A percentile compares a stretch with the other conserved stretches of the same genome.
These are phyloP conservation scores for Phylloporus arenicola DNA, from an alignment of 768 basidiomycete genomes.

Conservation along the genomic window DNA sequence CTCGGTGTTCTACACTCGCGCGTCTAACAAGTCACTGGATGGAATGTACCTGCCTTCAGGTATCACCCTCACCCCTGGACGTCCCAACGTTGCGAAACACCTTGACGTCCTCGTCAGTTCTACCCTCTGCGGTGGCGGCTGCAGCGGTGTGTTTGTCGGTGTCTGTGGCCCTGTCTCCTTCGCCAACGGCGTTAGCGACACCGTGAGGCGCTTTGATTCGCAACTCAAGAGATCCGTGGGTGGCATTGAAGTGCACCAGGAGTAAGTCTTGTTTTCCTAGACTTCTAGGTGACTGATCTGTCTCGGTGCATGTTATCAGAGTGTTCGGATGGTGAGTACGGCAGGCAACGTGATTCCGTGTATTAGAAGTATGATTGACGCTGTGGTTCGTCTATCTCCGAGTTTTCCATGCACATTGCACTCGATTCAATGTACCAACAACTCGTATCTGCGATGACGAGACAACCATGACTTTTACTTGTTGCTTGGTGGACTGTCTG, in stretches of 20 bases:
- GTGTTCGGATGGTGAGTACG: not conserved
- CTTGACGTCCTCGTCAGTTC: slow-evolving; percentile 41
- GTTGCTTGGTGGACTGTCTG: not conserved
- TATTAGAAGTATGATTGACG: not conserved
- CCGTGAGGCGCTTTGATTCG: slow-evolving; percentile 30
- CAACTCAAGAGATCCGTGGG: slow-evolving; percentile 28
- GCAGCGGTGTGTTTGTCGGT: slow-evolving; percentile 37
- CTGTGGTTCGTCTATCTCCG: not conserved
- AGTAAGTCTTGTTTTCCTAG: slow-evolving; percentile 25
- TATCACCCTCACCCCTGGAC: slow-evolving; percentile 44
- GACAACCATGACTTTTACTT: not conserved
- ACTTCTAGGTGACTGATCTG: not conserved
- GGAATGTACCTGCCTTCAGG: slow-evolving; percentile 34
- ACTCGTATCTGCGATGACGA: not conserved
- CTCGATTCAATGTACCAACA: not conserved
- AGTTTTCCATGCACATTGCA: not conserved
- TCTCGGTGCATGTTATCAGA: not conserved
- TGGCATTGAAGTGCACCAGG: slow-evolving; percentile 37
- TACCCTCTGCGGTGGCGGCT: slow-evolving; percentile 33
- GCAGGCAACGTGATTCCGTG: not conserved
- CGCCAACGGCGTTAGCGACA: slow-evolving; percentile 26
- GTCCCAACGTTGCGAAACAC: slow-evolving; percentile 45
- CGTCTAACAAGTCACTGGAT: slow-evolving; percentile 16
- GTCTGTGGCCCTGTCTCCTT: slow-evolving; percentile 38
- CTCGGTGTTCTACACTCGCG: slow-evolving; percentile 55